These are phyloP conservation scores for Corymbia citriodora DNA, from an alignment of 441 rosid species.

Conservation along the genomic window DNA sequence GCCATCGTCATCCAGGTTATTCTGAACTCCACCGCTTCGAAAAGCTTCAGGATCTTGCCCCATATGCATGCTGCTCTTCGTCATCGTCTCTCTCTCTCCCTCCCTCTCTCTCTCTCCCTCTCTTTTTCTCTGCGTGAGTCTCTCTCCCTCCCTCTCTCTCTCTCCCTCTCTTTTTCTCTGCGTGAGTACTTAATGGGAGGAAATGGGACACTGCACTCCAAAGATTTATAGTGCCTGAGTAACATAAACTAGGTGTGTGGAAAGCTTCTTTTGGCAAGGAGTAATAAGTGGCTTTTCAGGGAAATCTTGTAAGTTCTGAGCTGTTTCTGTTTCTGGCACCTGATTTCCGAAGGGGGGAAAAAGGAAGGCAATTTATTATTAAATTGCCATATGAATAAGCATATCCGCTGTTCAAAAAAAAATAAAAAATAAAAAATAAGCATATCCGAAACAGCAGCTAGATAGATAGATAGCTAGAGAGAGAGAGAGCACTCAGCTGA, in stretches of 20 bases:
- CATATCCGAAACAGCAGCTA: not conserved
- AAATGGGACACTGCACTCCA: not conserved
- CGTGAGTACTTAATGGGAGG: not conserved
- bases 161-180: not conserved
- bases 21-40: conserved; percentile 1
- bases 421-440: not conserved
- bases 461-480: not conserved
- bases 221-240: not conserved
- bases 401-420: too few relatives aligned
- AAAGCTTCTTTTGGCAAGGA: not conserved
- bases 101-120: not conserved
- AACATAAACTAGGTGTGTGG: not conserved
- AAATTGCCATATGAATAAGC: not conserved
- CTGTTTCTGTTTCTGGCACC: not conserved
- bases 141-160: not conserved
- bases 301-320: not conserved
- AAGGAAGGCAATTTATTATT: not conserved
- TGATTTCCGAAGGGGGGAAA: not conserved
- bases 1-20: conserved; percentile 58
- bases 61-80: not conserved
- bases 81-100: not conserved
- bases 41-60: not conserved
- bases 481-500: not conserved
- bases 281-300: not conserved
- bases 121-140: not conserved